These are phyloP conservation scores for Candida anglica DNA, from an alignment of 805 yeast species.

Conservation along the genomic window DNA sequence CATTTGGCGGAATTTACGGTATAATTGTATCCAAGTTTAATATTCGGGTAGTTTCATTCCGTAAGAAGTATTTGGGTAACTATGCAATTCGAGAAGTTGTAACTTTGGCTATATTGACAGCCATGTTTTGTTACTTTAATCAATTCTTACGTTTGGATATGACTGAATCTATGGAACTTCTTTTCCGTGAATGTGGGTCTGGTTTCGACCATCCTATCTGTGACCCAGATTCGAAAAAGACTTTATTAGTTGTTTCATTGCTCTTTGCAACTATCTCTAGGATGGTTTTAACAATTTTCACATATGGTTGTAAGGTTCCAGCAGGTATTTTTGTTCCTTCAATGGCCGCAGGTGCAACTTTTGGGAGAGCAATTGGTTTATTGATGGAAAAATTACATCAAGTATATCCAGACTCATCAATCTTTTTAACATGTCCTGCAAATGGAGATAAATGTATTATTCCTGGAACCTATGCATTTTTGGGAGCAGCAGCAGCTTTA, in stretches of 20 bases:
- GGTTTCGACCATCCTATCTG: slow-evolving; percentile 42
- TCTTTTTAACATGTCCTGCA: slow-evolving; percentile 27
- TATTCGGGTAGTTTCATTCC: slow-evolving; percentile 68
- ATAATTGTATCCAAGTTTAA: slow-evolving; percentile 72
- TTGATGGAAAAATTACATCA: slow-evolving; percentile 47
- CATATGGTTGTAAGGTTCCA: slow-evolving; percentile 92
- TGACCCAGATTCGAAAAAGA: slow-evolving; percentile 20
- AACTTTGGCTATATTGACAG: slow-evolving; percentile 62
- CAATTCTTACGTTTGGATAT: slow-evolving; percentile 79
- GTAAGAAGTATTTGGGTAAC: slow-evolving; percentile 61
- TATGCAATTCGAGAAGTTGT: slow-evolving; percentile 71
- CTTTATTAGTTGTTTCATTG: slow-evolving; percentile 48
- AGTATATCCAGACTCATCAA: slow-evolving; percentile 28
- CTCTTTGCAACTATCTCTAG: slow-evolving; percentile 69
- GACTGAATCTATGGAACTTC: slow-evolving; percentile 91
- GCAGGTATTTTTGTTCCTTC: slow-evolving; percentile 98
- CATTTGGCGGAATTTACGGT: slow-evolving; percentile 92
- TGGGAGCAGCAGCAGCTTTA: slow-evolving; percentile 94
- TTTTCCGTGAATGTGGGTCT: slow-evolving; percentile 77
- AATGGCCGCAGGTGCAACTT: slow-evolving; percentile 94
- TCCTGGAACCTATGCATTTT: slow-evolving; percentile 91
- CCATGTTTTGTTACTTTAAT: slow-evolving; percentile 77
- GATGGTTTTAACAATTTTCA: slow-evolving; percentile 66
- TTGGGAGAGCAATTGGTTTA: slow-evolving; percentile 84
- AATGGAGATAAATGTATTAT: slow-evolving; percentile 57